Base-by-base conservation (phyloP, 257 asterid species). In the Nicotiana sylvestris region DNA sequence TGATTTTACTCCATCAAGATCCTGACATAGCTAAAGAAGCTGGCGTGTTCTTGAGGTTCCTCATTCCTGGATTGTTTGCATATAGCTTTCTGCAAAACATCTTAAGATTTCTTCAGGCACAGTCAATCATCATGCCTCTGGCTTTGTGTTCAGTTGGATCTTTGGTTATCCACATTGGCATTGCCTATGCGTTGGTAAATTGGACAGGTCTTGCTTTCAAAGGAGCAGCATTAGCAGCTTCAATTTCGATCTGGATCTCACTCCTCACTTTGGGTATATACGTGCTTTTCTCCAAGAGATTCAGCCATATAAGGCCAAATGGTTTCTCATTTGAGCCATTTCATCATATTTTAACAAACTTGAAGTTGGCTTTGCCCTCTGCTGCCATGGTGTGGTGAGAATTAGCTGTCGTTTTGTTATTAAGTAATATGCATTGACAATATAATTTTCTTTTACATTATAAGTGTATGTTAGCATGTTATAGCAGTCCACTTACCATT, bases 371-470 rank as follows among this genome's bases (percentile, higher is more conserved):
- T 18, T 30, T 92, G 82, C 95, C 94, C 57, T 92, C 97, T 49
- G 97, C 95, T 18, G 95, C 90, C 72, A 92, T 92, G 93, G 90
- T 92, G 43, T 92, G 95, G 97, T 91, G 39, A 91, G 94, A 82
- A 51, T 39, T 43, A 43, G 46, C 57, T 10, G 3, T 69, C 21
- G 10, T 69, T 69, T 39, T 69, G 33, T 15, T 69, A 39, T 37
- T 37, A 39, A 7, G 49, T 39, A 0, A 7, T 39, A 39, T 7
- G 49, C 49, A 39, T 1, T 7, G 49, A 39, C 49, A 39, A 39
- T 39, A 39, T 7, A 7, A 1, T 7, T 39, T 39, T 39, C 2
- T 39, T 39, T 39, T 39, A 39, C 2, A 39, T 7, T 39, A 39
- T 39, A 7, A 7, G 10, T 39, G 49, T 7, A 39, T 39, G 0